Base-by-base conservation (phyloP, 148 eudicot genomes). In the Bassia scoparia region DNA sequence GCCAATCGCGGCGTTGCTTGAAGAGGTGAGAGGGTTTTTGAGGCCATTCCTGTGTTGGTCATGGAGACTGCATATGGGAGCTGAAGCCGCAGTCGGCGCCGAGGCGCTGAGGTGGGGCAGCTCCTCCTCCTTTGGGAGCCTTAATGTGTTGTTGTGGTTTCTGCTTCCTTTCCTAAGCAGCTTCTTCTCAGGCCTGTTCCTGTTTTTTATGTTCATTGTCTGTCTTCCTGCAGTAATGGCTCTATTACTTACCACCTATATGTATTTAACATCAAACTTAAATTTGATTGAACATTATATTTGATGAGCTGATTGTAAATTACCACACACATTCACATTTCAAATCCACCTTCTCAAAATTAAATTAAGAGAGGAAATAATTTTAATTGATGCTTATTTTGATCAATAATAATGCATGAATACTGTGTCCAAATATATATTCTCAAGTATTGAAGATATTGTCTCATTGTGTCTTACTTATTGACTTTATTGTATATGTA, bases 181-280 rank as follows among this genome's bases (percentile, higher is more conserved):
- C 69, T 93, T 93, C 82, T 90, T 88, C 89, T 90, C 87, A 34
- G 88, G 80, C 75, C 84, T 88, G 0, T 91, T 90, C 79, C 87
- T 92, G 74, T 92, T 90, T 74, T 90, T 92, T 48, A 95, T 92
- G 64, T 95, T n/a, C 99, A 50, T 95, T 95, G 62, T 95, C 99
- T 27, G 99, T 95, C 99, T 87, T 76, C 97, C 99, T 3, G 99
- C 58, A 95, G 72, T 46, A 92, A 97, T 41, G 99, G 97, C 4
- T 97, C 99, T 82, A 95, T 95, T 76, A 95, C 87, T 50, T 96
- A 95, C 97, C 99, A 95, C 83, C 99, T 91, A 33, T 18, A 72
- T 26, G 15, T n/a, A n/a, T n/a, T n/a, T n/a, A n/a, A n/a, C n/a
- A n/a, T n/a, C n/a, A n/a, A n/a, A n/a, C n/a, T n/a, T n/a, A n/a